Base-by-base conservation (phyloP, 441 rosid genomes). In the Euphorbia corollata region DNA sequence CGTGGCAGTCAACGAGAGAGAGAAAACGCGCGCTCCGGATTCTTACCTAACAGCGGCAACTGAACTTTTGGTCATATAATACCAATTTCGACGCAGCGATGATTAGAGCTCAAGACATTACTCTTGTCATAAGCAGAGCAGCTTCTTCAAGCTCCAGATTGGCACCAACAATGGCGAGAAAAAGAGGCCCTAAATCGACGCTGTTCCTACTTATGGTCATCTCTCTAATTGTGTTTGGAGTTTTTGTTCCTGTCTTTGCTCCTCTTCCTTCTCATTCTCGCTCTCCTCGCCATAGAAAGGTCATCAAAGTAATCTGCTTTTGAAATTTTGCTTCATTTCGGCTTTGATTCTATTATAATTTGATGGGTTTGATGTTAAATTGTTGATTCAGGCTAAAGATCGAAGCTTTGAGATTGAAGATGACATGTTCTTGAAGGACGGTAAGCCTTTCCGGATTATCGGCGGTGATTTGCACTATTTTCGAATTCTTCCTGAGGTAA, bases 381-480 rank as follows among this genome's bases (percentile, higher is more conserved):
- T 50, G 54, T 27, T 72, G 53, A 24, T 7, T 70, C 74, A 84
- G 87, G 68, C 18, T 41, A 65, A 50, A 19, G 66, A 32, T 66
- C 74, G 69, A 47, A 79, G 65, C 19, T 93, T 91, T 70, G 85
- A 83, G 81, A 91, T 93, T 38, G 78, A 71, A 13, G 74, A 85
- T 43, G 99, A 93, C 78, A 77, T 50, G 84, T 93, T 93, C 36
- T 86, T 91, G 93, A 93, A 84, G 80, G 95, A 86, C 64, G 95
- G 88, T 18, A 63, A 71, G 59, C 83, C 79, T 62, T 91, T 91
- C 68, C 85, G 73, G 81, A 85, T 93, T 65, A 89, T 93, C 57
- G 97, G 97, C 50, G 99, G 99, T 55, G 99, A 93, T 71, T 68
- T 93, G 83, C 99, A 93, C 70, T 93, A 93, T 76, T 93, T 91